Evolutionary conservation across 1,139 yeast species (phyloP).

Genomic region (Entelexis sorbosivorans): DNA sequence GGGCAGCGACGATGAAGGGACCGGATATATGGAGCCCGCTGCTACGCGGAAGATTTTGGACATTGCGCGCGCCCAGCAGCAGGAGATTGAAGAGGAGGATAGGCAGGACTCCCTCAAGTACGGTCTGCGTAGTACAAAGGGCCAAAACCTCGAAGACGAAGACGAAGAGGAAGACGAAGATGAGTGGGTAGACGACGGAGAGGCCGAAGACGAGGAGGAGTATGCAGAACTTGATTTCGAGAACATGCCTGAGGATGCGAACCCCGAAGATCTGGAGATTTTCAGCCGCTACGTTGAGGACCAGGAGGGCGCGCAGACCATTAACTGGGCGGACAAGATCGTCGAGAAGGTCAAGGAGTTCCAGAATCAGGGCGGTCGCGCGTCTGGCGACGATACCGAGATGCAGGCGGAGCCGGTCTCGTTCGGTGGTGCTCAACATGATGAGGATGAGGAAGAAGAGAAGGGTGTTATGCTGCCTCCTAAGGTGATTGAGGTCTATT

Average conservation of each 20-base stretch:
- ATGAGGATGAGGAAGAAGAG: constrained; percentile 25
- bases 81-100: constrained; percentile 66
- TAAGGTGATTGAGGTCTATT: constrained; percentile 87
- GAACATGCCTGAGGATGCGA: constrained; percentile 41
- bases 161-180: constrained; percentile 11
- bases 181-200: constrained; percentile 27
- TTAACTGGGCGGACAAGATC: constrained; percentile 44
- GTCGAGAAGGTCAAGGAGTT: constrained; percentile 22
- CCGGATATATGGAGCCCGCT: constrained; percentile 65
- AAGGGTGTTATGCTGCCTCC: constrained; percentile 75
- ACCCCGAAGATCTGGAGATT: constrained; percentile 34
- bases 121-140: background rate
- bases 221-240: constrained; percentile 30
- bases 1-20: constrained; percentile 44
- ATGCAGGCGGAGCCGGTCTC: constrained; percentile 51
- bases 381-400: constrained; percentile 68
- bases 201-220: constrained; percentile 36
- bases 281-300: constrained; percentile 33
- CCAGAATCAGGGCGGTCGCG: constrained; percentile 16
- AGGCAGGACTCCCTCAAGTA: constrained; percentile 16
- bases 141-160: constrained; percentile 29
- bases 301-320: constrained; percentile 35
- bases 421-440: constrained; percentile 7
- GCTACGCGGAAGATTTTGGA: constrained; percentile 77
- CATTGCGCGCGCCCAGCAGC: constrained; percentile 85